Evolutionary conservation across 2,329 filamentous ascomycete genomes (phyloP).

Genomic region (Endoconidiophora laricicola): DNA sequence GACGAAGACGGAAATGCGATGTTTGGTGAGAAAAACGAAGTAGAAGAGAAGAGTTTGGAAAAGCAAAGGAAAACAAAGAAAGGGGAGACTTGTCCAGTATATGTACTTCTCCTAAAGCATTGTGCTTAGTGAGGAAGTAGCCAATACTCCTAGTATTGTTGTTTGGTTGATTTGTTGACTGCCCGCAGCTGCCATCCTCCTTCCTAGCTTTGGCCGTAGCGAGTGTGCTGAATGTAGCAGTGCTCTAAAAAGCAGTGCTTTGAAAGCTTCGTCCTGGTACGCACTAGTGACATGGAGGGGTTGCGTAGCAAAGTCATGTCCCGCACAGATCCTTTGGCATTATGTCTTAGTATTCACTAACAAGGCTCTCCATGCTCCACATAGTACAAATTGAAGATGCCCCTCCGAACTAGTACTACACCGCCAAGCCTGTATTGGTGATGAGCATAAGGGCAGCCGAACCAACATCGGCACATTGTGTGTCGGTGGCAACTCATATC

Average conservation of each 20-base stretch:
- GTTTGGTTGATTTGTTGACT: conserved; percentile 7
- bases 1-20: conserved; percentile 10
- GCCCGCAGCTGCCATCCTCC: conserved; percentile 1
- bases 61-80: conserved; percentile 11
- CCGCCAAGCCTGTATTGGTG: neutral
- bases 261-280: neutral
- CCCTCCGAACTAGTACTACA: neutral
- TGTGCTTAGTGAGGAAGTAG: neutral
- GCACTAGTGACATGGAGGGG: neutral
- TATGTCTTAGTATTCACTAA: conserved; percentile 6
- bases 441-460: neutral
- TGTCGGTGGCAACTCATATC: neutral
- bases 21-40: conserved; percentile 9
- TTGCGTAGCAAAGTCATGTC: no score
- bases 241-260: no score
- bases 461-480: neutral
- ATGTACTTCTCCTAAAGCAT: conserved; percentile 1
- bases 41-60: conserved; percentile 10
- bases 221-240: no score
- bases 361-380: neutral
- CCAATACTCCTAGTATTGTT: neutral
- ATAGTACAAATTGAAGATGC: neutral
- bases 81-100: conserved; percentile 11
- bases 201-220: neutral
- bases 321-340: neutral